Evolutionary conservation across 176 grass and related monocot genomes (phyloP), one percentile per base, ranked within the genome.

Genomic region (Paspalum vaginatum): DNA sequence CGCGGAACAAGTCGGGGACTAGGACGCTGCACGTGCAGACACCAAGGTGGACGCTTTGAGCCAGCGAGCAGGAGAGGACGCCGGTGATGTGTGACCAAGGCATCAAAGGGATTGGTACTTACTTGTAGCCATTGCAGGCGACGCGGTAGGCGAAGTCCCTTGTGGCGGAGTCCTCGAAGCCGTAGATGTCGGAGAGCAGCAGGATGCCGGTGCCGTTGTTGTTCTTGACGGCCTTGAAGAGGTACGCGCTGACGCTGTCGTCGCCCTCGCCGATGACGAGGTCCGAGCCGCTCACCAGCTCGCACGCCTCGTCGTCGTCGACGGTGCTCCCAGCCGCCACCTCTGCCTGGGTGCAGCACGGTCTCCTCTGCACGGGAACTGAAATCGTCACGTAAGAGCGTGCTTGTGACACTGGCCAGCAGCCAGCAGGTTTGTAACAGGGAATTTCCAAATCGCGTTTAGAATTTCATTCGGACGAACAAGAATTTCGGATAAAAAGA

Each of bases 71-170:
- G n/a, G n/a, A n/a, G n/a, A n/a, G n/a, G n/a, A n/a, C n/a, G n/a
- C n/a, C n/a, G 32, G 32, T 32, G 32, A 32, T 32, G 32, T 32
- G 32, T 32, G 32, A 32, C 3, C 32, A n/a, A n/a, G n/a, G n/a
- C n/a, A n/a, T n/a, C n/a, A n/a, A n/a, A 1, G 5, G n/a, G 20
- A 2, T 16, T 18, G 1, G 9, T 17, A 20, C 5, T 6, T 79
- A 99, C 93, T 99, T 99, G 93, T 91, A 99, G 65, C 96, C 96
- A 80, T 91, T 82, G 87, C 96, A 95, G 20, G 93, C 90, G 48
- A 99, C 87, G 44, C 88, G 90, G 74, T 99, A 95, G 62, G 96
- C 92, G 59, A 99, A 99, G 56, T 99, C 96, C 6, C 96, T 22
- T 39, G 90, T 99, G 66, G 88, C 67, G 46, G 92, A 89, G 84